phyloP scores from a whole-genome alignment of 1,139 yeast species.

The Suzukiozyma palmioleophila region DNA sequence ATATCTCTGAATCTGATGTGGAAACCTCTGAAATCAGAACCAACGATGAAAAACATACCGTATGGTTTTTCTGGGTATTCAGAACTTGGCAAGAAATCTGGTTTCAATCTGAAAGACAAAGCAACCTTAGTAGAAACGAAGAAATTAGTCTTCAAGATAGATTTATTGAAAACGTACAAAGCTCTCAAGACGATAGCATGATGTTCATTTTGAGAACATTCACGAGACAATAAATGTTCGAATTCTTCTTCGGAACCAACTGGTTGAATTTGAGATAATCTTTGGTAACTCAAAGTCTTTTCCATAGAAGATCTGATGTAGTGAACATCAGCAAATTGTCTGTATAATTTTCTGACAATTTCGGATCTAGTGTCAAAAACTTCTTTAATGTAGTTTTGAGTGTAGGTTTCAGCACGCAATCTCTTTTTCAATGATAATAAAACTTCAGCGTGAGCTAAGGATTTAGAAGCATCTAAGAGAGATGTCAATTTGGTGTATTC shows the following conservation, averaged over 20 bases:
- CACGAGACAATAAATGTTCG: slow-evolving; percentile 59
- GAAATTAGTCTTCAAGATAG: slow-evolving; percentile 89
- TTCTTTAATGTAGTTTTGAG: slow-evolving; percentile 78
- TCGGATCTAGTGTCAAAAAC: slow-evolving; percentile 68
- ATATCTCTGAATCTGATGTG: slow-evolving; percentile 96
- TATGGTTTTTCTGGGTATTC: slow-evolving; percentile 92
- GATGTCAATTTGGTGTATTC: slow-evolving; percentile 72
- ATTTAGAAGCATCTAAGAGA: slow-evolving; percentile 58
- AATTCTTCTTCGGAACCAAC: slow-evolving; percentile 76
- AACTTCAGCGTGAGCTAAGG: slow-evolving; percentile 67
- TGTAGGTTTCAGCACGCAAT: slow-evolving; percentile 88
- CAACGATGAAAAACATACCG: slow-evolving; percentile 95
- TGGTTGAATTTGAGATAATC: slow-evolving; percentile 72
- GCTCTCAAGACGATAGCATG: slow-evolving; percentile 81
- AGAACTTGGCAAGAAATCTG: slow-evolving; percentile 72
- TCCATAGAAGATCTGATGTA: slow-evolving; percentile 71
- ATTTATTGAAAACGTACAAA: slow-evolving; percentile 76
- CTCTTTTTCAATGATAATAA: slow-evolving; percentile 80
- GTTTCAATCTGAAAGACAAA: slow-evolving; percentile 84
- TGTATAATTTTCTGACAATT: slow-evolving; percentile 77
- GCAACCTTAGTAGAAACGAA: slow-evolving; percentile 95
- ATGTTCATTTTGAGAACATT: slow-evolving; percentile 76
- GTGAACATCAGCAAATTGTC: slow-evolving; percentile 89
- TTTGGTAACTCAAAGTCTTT: slow-evolving; percentile 85
- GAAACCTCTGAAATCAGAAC: slow-evolving; percentile 96